Conservation (phyloP, 2,329 filamentous ascomycete genomes). For the Ceratocystis variospora region DNA sequence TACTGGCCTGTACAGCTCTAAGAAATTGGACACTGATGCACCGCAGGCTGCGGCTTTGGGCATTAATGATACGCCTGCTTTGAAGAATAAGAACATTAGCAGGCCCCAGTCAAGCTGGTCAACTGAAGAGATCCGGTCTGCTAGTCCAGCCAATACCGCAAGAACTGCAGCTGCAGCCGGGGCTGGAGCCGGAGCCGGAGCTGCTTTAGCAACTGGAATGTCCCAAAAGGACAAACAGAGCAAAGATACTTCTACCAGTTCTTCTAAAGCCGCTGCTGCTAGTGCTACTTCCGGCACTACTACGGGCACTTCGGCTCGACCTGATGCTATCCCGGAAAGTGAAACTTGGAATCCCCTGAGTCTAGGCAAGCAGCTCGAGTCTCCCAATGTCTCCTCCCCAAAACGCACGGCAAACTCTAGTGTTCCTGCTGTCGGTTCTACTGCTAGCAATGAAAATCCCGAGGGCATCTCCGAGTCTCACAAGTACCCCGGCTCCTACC, state of each 20-base stretch:
- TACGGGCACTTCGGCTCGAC: background rate
- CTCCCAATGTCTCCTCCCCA: background rate
- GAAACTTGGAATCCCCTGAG: slow-evolving; percentile 12
- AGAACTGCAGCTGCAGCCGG: slow-evolving; percentile 1
- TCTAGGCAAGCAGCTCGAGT: slow-evolving; percentile 7
- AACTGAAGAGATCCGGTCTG: slow-evolving; percentile 16
- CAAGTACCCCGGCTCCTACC: slow-evolving; percentile 14
- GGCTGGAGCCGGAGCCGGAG: slow-evolving; percentile 7
- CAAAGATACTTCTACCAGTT: background rate
- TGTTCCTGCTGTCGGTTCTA: background rate
- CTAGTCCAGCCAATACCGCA: background rate
- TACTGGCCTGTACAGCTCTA: background rate
- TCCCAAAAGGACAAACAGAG: background rate
- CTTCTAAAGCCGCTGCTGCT: background rate
- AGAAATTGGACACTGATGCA: slow-evolving; percentile 10
- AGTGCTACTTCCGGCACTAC: background rate
- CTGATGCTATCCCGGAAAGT: background rate
- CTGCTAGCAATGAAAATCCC: background rate
- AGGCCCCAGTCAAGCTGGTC: slow-evolving; percentile 15
- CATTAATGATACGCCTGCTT: background rate
- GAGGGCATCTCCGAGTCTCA: background rate
- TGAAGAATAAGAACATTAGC: slow-evolving; percentile 10
- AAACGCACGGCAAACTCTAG: background rate
- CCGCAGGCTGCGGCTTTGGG: background rate
- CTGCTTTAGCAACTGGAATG: background rate